A percentile compares a stretch with the other conserved stretches of the same genome.
Conservation (phyloP, 106 monocot species). For the Dendrobium officinale region DNA sequence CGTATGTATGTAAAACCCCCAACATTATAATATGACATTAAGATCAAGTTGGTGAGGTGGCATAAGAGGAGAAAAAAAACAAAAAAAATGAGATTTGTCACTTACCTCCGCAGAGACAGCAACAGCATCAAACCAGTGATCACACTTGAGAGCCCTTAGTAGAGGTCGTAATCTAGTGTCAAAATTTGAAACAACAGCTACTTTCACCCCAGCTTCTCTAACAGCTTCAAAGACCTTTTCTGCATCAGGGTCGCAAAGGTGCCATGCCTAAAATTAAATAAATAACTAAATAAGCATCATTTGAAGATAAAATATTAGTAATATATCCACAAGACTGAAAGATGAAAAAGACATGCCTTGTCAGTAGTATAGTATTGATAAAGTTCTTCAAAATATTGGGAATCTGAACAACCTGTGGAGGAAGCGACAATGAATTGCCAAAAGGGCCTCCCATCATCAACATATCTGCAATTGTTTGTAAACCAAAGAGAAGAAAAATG, state of each 20-base stretch:
- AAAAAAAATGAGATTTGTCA: neutral
- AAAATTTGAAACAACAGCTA: conserved; percentile 92
- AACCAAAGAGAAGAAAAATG: conserved; percentile 1
- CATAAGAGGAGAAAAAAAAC: neutral
- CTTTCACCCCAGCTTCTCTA: conserved; percentile 72
- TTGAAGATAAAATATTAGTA: neutral
- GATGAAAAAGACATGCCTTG: conserved; percentile 37
- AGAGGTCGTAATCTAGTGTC: conserved; percentile 87
- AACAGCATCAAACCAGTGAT: conserved; percentile 95
- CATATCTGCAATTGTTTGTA: conserved; percentile 51
- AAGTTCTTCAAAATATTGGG: conserved; percentile 89
- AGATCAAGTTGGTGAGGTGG: too few relatives aligned
- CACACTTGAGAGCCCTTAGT: conserved; percentile 82
- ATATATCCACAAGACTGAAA: neutral
- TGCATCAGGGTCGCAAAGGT: conserved; percentile 82
- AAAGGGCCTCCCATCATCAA: conserved; percentile 93
- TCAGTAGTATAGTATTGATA: conserved; percentile 92
- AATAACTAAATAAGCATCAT: neutral
- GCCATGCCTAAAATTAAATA: conserved; percentile 68
- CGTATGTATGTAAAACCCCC: neutral
- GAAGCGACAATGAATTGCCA: conserved; percentile 95
- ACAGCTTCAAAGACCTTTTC: conserved; percentile 81
- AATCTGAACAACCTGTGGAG: conserved; percentile 93
- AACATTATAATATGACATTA: too few relatives aligned
- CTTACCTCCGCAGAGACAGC: conserved; percentile 92